Evolutionary conservation across 2,329 filamentous ascomycete species (phyloP).

Genomic region (Rhynchosporium secalis): DNA sequence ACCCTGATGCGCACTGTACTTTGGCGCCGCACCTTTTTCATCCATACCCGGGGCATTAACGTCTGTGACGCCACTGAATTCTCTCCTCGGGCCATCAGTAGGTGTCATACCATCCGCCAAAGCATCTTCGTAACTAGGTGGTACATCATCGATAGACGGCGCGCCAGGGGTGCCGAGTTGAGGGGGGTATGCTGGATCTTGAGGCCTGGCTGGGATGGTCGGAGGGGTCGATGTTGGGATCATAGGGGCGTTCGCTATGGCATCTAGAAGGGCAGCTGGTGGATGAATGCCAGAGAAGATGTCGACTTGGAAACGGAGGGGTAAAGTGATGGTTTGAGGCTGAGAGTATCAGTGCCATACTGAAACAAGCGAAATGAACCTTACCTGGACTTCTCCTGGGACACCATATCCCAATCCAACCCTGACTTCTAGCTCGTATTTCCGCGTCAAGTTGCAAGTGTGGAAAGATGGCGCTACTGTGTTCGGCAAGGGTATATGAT

Average conservation of each 20-base stretch:
- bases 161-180: slow-evolving; percentile 51
- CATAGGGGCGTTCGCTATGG: slow-evolving; percentile 45
- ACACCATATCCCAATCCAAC: slow-evolving; percentile 76
- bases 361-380: slow-evolving; percentile 4
- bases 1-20: slow-evolving; percentile 17
- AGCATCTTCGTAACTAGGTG: slow-evolving; percentile 92
- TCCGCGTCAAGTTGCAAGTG: slow-evolving; percentile 82
- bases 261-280: slow-evolving; percentile 71
- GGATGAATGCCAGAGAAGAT: slow-evolving; percentile 88
- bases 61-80: slow-evolving; percentile 65
- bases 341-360: slow-evolving; percentile 36
- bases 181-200: slow-evolving; percentile 58
- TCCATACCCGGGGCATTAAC: slow-evolving; percentile 52
- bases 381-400: slow-evolving; percentile 45
- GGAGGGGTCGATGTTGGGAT: not conserved
- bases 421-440: slow-evolving; percentile 81
- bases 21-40: slow-evolving; percentile 30
- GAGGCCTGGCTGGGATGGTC: slow-evolving; percentile 19
- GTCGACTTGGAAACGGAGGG: slow-evolving; percentile 74
- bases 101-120: slow-evolving; percentile 75
- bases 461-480: slow-evolving; percentile 84
- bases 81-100: slow-evolving; percentile 69
- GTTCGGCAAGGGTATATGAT: slow-evolving; percentile 70
- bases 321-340: slow-evolving; percentile 76
- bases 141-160: slow-evolving; percentile 68